Evolutionary conservation across 2,329 filamentous ascomycete species (phyloP).

Genomic region (Epichloe scottii): DNA sequence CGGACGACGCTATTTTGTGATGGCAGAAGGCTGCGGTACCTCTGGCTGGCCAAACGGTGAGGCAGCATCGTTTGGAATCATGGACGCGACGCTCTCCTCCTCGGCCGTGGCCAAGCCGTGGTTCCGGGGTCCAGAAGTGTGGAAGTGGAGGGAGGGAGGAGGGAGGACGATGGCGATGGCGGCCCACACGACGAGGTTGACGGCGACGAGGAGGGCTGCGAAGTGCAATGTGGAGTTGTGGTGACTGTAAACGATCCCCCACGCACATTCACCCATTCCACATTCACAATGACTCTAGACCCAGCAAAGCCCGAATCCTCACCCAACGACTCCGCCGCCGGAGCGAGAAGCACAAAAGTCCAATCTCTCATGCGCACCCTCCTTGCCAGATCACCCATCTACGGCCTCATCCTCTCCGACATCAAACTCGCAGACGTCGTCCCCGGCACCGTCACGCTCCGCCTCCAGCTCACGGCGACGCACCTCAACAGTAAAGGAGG

Average conservation of each 20-base stretch:
- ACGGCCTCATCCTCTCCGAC: slow-evolving; percentile 29
- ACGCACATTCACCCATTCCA: too few relatives aligned
- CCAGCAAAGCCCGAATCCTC: not conserved
- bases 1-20: not conserved
- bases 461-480: slow-evolving; percentile 33
- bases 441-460: slow-evolving; percentile 34
- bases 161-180: slow-evolving; percentile 38
- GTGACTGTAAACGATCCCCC: too few relatives aligned
- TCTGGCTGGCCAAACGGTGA: not conserved
- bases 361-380: slow-evolving; percentile 23
- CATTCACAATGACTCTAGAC: not conserved
- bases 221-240: too few relatives aligned
- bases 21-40: not conserved
- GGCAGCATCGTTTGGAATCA: not conserved
- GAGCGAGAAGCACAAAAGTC: slow-evolving; percentile 14
- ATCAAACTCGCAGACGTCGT: slow-evolving; percentile 31
- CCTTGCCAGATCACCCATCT: slow-evolving; percentile 37
- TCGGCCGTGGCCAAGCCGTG: slow-evolving; percentile 6
- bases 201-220: slow-evolving; percentile 32
- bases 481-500: slow-evolving; percentile 57
- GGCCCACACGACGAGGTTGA: slow-evolving; percentile 45
- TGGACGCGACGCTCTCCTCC: not conserved
- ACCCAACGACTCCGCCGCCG: not conserved
- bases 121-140: slow-evolving; percentile 16
- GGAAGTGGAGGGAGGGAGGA: too few relatives aligned